A percentile compares a stretch with the other conserved stretches of the same genome.
These are phyloP conservation scores for Alternaria sp. DNA, from an alignment of 2,329 filamentous ascomycete species.

Conservation along the genomic window DNA sequence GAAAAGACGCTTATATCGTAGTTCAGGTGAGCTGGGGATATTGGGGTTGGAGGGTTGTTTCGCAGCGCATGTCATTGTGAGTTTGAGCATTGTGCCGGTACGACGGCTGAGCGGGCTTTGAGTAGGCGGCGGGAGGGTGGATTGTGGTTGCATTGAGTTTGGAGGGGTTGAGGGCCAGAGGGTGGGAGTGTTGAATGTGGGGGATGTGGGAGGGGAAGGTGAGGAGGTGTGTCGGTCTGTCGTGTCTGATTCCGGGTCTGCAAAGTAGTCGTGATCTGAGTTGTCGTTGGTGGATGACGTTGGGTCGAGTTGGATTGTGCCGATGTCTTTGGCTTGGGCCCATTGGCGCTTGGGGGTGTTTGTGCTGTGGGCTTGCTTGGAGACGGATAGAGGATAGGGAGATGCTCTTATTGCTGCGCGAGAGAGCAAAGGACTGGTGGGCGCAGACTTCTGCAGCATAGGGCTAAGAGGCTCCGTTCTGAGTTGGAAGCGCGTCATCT, in stretches of 20 bases:
- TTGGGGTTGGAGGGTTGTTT: not conserved
- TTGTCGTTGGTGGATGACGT: constrained; percentile 44
- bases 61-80: constrained; percentile 37
- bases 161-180: constrained; percentile 41
- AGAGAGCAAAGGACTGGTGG: constrained; percentile 30
- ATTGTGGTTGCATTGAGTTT: constrained; percentile 33
- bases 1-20: constrained; percentile 55
- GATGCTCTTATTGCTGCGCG: constrained; percentile 22
- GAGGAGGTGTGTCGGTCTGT: constrained; percentile 43
- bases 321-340: not conserved
- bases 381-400: constrained; percentile 13
- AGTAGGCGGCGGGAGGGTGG: constrained; percentile 24
- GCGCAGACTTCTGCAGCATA: constrained; percentile 26
- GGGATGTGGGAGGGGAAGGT: constrained; percentile 43
- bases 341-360: constrained; percentile 16
- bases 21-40: constrained; percentile 51
- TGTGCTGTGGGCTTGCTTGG: constrained; percentile 26
- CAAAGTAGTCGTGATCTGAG: constrained; percentile 46
- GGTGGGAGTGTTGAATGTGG: constrained; percentile 29
- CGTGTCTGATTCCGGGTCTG: constrained; percentile 45
- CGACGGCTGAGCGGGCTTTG: constrained; percentile 22
- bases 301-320: constrained; percentile 28
- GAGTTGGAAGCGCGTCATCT: constrained; percentile 33
- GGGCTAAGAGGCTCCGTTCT: constrained; percentile 34
- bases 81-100: constrained; percentile 32